Percentiles rank a stretch among this genome's conserved stretches.
These are phyloP conservation scores for Trametes villosa DNA, from an alignment of 768 basidiomycete species.

Conservation along the genomic window DNA sequence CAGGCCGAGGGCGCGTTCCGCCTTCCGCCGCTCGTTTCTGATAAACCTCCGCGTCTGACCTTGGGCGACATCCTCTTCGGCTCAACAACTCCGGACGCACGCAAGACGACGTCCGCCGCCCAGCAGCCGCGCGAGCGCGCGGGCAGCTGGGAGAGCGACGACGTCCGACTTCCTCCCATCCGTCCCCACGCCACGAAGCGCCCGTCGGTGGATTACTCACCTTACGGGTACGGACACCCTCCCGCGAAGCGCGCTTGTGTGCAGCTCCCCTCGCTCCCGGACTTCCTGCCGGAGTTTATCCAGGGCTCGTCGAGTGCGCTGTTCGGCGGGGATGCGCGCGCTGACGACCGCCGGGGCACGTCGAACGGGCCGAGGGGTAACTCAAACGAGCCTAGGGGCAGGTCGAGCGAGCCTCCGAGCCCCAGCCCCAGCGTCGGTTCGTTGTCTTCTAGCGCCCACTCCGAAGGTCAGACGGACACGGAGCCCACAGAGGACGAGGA, in stretches of 20 bases:
- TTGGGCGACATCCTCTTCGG: conserved; percentile 17
- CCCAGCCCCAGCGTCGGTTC: conserved; percentile 18
- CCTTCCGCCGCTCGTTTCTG: background rate
- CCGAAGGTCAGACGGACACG: conserved; percentile 9
- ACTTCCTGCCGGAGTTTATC: conserved; percentile 16
- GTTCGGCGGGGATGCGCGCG: background rate
- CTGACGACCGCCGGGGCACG: background rate
- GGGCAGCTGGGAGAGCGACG: conserved; percentile 5
- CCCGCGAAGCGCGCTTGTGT: conserved; percentile 7
- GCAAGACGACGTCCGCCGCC: conserved; percentile 1
- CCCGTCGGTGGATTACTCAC: background rate
- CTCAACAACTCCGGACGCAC: background rate
- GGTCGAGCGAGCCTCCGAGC: conserved; percentile 16
- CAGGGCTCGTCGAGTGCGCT: conserved; percentile 2
- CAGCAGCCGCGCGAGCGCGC: background rate
- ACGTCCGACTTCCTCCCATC: conserved; percentile 11
- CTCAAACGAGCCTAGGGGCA: background rate
- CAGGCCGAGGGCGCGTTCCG: background rate
- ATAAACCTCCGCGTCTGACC: background rate
- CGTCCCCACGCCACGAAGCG: background rate
- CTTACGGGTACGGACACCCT: background rate
- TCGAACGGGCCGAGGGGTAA: background rate
- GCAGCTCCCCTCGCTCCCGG: conserved; percentile 11
- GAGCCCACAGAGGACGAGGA: conserved; percentile 22
- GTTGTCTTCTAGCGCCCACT: conserved; percentile 2